Base-by-base conservation (phyloP, 768 basidiomycete genomes). In the Psilocybe azurescens region DNA sequence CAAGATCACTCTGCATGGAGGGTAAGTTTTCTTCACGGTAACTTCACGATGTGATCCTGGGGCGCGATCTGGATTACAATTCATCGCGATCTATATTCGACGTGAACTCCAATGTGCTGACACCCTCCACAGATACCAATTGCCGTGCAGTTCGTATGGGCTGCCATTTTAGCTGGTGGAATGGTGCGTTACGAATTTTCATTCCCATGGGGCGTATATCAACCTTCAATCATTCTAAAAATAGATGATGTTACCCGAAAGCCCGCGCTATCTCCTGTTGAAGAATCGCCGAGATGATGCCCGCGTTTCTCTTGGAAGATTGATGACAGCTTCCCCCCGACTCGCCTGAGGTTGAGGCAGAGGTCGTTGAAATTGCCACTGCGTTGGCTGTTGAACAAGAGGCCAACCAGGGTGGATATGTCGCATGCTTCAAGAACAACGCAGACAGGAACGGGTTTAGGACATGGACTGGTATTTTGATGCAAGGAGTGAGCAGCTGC, bases 81-180 rank as follows among this genome's bases (percentile, higher is more conserved):
- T 11, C 14, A n/a, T 18, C 47, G 38, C 54, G 16, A 48, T 33
- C 14, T 33, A 9, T 33, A 9, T 33, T 33, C 33, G 18, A 20
- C 38, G 16, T 56, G 58, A 52, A 38, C 53, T 30, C 48, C 53
- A 56, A 16, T 16, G n/a, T n/a, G n/a, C 38, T 44, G 9, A 58
- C 30, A 53, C 32, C 32, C 41, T 33, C 18, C 9, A n/a, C 83
- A 82, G 54, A 88, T 91, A 62, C 90, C 91, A 46, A 89, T 89
- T 65, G 80, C 82, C 44, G 74, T 95, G 55, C 93, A 94, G 72
- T 91, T 94, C 73, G 80, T 86, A 49, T 95, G 91, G 91, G 91
- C 89, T 30, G 72, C 80, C 63, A 76, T 94, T 67, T 87, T 95
- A 59, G 81, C 80, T 44, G 69, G 67, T 56, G 94, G 94, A 62